Conservation (phyloP, 208 protist species). For the Leishmania gerbilli region DNA sequence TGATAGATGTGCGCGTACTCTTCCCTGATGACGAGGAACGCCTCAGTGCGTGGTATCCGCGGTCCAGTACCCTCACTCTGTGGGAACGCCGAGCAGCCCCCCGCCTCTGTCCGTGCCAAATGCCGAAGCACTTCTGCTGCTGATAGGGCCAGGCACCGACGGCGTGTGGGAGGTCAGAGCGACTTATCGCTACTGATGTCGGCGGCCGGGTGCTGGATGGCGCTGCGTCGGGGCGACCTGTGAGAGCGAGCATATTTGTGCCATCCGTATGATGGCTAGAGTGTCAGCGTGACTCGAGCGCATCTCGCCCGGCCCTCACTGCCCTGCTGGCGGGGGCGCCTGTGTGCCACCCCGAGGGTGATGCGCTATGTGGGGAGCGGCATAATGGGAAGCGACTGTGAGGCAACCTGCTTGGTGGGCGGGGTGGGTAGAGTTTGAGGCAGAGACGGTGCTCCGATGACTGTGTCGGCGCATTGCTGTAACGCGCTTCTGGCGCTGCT, state of each 20-base stretch:
- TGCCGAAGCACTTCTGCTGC: neutral
- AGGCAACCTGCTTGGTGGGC: neutral
- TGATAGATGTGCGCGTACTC: neutral
- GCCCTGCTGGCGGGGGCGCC: neutral
- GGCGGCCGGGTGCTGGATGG: neutral
- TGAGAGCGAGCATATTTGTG: neutral
- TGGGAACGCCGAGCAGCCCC: neutral
- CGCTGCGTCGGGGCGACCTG: neutral
- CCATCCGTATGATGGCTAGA: neutral
- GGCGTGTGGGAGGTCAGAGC: neutral
- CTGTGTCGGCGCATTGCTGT: constrained; percentile 1
- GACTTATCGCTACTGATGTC: neutral
- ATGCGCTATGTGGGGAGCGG: neutral
- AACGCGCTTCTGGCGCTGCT: neutral
- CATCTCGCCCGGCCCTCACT: neutral
- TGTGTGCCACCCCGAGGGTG: neutral
- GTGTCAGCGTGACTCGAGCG: neutral
- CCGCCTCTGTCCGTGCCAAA: neutral
- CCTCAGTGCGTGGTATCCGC: neutral
- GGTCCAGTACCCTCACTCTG: neutral
- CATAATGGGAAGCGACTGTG: neutral
- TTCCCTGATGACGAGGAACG: neutral
- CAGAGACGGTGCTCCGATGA: neutral
- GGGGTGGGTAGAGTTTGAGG: neutral
- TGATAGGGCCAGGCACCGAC: neutral